These are phyloP conservation scores for Yamagishiella unicocca DNA, from an alignment of 139 green algal genomes.

Conservation along the genomic window DNA sequence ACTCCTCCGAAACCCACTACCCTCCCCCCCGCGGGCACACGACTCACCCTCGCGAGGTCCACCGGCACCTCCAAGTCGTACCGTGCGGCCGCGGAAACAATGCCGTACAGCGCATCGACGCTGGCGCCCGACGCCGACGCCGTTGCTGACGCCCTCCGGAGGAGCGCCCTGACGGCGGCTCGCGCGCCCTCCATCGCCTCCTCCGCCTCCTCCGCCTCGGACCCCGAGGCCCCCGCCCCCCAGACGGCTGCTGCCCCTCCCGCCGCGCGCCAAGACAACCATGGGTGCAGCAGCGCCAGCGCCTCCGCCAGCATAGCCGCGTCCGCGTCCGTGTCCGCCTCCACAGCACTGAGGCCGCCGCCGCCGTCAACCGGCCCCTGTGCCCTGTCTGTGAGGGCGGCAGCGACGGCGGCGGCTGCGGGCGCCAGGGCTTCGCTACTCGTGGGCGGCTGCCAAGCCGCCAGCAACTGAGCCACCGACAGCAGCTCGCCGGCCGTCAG, in stretches of 20 bases:
- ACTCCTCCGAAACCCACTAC: too few relatives aligned
- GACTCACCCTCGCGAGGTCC: background rate
- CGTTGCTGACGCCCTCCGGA: background rate
- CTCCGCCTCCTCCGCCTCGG: background rate
- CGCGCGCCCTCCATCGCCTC: background rate
- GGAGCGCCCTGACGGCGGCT: background rate
- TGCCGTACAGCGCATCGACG: background rate
- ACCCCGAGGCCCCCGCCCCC: background rate
- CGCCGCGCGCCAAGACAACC: background rate
- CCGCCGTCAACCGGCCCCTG: background rate
- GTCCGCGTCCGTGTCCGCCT: background rate
- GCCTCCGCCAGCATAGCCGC: conserved; percentile 1
- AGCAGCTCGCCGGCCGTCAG: background rate
- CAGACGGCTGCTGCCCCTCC: too few relatives aligned
- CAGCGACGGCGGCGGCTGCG: background rate
- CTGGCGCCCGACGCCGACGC: background rate
- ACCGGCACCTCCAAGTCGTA: conserved; percentile 3
- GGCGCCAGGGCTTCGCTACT: background rate
- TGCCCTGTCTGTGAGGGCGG: background rate
- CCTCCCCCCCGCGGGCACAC: background rate
- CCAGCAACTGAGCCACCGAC: background rate
- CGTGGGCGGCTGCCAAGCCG: background rate
- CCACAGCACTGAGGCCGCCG: background rate
- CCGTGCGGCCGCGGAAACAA: conserved; percentile 3
- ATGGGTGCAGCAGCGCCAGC: background rate